Evolutionary conservation across 2,329 filamentous ascomycete species (phyloP).

Genomic region (Xylaria polymorpha): DNA sequence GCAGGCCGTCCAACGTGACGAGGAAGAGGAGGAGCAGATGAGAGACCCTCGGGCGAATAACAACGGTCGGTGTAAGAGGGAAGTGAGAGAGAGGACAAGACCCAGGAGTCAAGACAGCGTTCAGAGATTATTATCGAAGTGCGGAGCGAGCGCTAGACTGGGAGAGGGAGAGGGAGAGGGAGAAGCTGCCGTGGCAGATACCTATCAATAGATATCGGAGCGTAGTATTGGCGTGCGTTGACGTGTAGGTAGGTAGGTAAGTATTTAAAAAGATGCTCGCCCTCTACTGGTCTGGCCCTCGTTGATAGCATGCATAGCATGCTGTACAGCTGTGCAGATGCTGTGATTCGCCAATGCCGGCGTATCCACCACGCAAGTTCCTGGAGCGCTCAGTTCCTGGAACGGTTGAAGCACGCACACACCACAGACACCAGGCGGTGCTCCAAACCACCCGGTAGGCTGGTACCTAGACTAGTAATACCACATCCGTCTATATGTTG

Average conservation of each 20-base stretch:
- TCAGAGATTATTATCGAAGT: neutral
- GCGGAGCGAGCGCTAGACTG: neutral
- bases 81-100: slow-evolving; percentile 8
- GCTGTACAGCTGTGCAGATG: slow-evolving; percentile 7
- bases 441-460: slow-evolving; percentile 12
- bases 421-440: neutral
- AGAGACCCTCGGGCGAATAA: neutral
- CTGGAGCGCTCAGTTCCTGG: slow-evolving; percentile 4
- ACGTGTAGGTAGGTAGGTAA: neutral
- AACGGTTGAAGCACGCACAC: slow-evolving; percentile 23
- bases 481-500: slow-evolving; percentile 27
- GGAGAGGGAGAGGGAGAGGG: neutral
- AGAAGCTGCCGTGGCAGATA: slow-evolving; percentile 7
- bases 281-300: slow-evolving; percentile 10
- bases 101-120: neutral
- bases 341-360: slow-evolving; percentile 34
- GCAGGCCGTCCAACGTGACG: slow-evolving; percentile 16
- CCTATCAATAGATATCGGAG: slow-evolving; percentile 20
- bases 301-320: neutral
- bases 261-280: slow-evolving; percentile 24
- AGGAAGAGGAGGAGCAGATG: neutral
- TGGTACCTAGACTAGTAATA: slow-evolving; percentile 20
- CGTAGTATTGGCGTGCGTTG: slow-evolving; percentile 30
- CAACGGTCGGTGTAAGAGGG: neutral
- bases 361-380: slow-evolving; percentile 30